Percentiles rank a stretch among this genome's conserved stretches.
Conservation (phyloP, 441 rosid species). For the Arabidopsis lyrata region DNA sequence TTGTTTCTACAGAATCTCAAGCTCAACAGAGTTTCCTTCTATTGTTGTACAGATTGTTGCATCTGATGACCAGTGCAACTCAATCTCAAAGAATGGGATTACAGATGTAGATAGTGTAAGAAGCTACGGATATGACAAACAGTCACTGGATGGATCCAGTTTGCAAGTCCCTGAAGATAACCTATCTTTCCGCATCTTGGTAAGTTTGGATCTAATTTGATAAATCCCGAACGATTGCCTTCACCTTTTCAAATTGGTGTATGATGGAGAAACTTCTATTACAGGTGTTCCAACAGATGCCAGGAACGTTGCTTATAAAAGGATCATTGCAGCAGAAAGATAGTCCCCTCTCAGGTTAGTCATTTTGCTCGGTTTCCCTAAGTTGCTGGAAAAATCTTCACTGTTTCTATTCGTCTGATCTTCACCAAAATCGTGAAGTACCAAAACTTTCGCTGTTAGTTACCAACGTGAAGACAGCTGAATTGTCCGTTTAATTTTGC, state of each 20-base stretch:
- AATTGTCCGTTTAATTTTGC: conserved; percentile 14
- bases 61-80: conserved; percentile 63
- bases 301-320: conserved; percentile 83
- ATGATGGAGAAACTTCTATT: conserved; percentile 25
- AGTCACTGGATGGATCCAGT: conserved; percentile 41
- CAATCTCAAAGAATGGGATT: conserved; percentile 52
- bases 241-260: neutral
- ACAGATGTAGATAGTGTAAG: conserved; percentile 45
- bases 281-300: conserved; percentile 86
- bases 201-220: conserved; percentile 43
- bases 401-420: neutral
- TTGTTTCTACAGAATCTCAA: conserved; percentile 38
- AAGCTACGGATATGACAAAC: conserved; percentile 39
- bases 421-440: neutral
- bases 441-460: neutral
- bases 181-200: conserved; percentile 61
- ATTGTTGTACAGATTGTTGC: conserved; percentile 62
- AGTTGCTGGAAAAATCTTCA: neutral
- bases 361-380: conserved; percentile 18
- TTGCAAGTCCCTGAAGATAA: conserved; percentile 45
- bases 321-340: conserved; percentile 72
- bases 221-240: conserved; percentile 6
- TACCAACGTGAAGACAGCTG: neutral
- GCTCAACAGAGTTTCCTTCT: conserved; percentile 32
- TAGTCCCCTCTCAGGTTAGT: conserved; percentile 62